Evolutionary conservation across 2,329 filamentous ascomycete species (phyloP), one percentile per base, ranked within the genome.

Genomic region (Myriangium duriaei): DNA sequence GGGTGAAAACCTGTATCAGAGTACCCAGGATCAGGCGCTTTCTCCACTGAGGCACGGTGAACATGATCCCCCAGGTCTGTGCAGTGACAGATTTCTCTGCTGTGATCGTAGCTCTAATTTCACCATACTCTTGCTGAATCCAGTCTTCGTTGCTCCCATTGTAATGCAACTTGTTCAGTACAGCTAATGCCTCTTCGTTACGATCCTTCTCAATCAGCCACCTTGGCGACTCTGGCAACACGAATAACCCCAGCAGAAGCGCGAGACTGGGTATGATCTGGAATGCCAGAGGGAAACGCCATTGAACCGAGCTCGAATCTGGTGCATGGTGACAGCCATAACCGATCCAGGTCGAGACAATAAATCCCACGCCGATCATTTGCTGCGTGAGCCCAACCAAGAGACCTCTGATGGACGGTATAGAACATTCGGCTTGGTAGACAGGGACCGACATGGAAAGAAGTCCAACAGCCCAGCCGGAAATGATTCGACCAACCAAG

Each of bases 1-100:
- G 76, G 33, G 75, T 74, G 48, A 81, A 76, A 43, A 76, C 67
- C 51, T 82, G 76, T 28, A 78, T 69, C 19, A 72, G 56, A 30
- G 69, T 69, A 14, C 72, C 77, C 43, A 78, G 71, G 45, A 77
- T 54, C 35, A 80, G 67, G 11, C 77, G 65, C 33, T 66, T 76
- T 49, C 77, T 68, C 65, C 74, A 77, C 39, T 68, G 55, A 16
- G 69, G 67, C 5, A 71, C 64, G 10, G 61, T 67, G 49, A 79
- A 76, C 56, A 79, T 67, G 37, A 75, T 64, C 2, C 51, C 51
- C 64, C 71, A 79, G 2, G 65, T 68, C 28, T 62, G 65, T 11
- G 54, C 68, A 6, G 67, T 71, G 30, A 74, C 61, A 2, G 64
- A 60, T 37, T 68, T 69, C 49, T 77, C 71, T 1, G 74, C 71